phyloP scores from a whole-genome alignment of 345 rosid species.

The Aquilaria malaccensis region DNA sequence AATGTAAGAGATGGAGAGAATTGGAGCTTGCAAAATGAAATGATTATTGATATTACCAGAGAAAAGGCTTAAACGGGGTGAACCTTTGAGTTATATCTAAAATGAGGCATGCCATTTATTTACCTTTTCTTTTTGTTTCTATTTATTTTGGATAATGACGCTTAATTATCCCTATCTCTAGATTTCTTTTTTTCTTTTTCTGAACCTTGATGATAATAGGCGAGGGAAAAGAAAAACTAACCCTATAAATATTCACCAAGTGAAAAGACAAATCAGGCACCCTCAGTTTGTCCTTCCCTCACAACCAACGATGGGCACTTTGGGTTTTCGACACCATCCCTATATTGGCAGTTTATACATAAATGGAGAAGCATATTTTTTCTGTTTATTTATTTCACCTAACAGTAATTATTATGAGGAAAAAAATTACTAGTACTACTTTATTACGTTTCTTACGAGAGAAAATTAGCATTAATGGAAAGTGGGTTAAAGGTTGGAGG shows the following conservation, averaged over 20 bases:
- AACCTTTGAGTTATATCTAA: constrained; percentile 3
- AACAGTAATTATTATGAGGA: background rate
- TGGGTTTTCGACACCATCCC: background rate
- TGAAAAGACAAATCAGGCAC: constrained; percentile 7
- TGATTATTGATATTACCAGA: constrained; percentile 11
- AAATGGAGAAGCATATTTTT: no score
- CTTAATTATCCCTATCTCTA: background rate
- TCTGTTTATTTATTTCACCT: no score
- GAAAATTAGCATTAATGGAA: background rate
- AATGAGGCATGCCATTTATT: background rate
- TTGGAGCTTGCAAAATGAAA: constrained; percentile 25
- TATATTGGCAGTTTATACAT: no score
- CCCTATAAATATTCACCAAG: constrained; percentile 2
- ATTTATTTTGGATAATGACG: background rate
- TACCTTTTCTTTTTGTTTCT: background rate
- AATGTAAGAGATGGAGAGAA: constrained; percentile 19
- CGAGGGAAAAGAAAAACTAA: background rate
- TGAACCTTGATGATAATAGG: constrained; percentile 9
- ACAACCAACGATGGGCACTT: constrained; percentile 3
- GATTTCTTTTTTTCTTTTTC: background rate
- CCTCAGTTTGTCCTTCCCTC: background rate
- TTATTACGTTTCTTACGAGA: background rate
- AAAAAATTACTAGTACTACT: background rate
- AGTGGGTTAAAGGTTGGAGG: background rate
- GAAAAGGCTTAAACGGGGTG: constrained; percentile 3